Percentiles rank a stretch among this genome's conserved stretches.
phyloP scores from a whole-genome alignment of 495 filamentous ascomycete genomes.

The Geoglossum glabrum region DNA sequence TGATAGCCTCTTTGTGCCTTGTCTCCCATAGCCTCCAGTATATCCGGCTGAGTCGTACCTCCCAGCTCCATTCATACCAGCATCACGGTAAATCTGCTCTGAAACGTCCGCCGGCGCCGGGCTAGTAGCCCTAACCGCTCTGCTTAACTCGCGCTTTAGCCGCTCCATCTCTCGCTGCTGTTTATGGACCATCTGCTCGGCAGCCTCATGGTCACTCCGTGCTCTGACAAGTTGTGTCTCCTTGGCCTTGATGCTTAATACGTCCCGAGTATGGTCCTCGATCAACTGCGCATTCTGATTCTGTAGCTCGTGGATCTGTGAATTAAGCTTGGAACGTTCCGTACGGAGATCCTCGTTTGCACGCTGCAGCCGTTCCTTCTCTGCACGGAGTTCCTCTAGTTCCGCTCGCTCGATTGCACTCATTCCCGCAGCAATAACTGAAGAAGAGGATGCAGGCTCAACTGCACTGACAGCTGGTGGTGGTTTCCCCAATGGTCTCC shows the following conservation, averaged over 20 bases:
- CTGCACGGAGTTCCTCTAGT: constrained; percentile 65
- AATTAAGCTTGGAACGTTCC: constrained; percentile 51
- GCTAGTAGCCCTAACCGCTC: constrained; percentile 22
- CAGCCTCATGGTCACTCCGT: constrained; percentile 69
- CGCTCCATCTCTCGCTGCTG: constrained; percentile 79
- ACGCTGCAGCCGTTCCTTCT: constrained; percentile 56
- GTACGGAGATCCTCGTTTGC: constrained; percentile 54
- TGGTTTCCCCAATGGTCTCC: constrained; percentile 71
- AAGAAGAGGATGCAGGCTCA: not conserved
- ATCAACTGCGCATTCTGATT: constrained; percentile 93
- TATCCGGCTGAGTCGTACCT: constrained; percentile 7
- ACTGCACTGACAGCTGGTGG: constrained; percentile 24
- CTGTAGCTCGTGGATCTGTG: constrained; percentile 70
- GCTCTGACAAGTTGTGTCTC: constrained; percentile 92
- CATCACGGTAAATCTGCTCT: constrained; percentile 34
- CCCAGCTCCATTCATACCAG: constrained; percentile 14
- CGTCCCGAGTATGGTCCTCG: constrained; percentile 90
- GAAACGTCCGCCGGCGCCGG: constrained; percentile 27
- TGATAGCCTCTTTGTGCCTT: constrained; percentile 22
- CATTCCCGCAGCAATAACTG: constrained; percentile 19
- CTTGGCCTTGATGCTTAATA: constrained; percentile 91
- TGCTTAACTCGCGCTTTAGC: constrained; percentile 56
- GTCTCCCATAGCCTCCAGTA: constrained; percentile 23
- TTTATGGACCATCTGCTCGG: constrained; percentile 63
- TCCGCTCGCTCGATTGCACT: constrained; percentile 66